Percentiles rank a stretch among this genome's conserved stretches.
phyloP scores from a whole-genome alignment of 352 stramenopile genomes.

The Globisporangium nodosum region DNA sequence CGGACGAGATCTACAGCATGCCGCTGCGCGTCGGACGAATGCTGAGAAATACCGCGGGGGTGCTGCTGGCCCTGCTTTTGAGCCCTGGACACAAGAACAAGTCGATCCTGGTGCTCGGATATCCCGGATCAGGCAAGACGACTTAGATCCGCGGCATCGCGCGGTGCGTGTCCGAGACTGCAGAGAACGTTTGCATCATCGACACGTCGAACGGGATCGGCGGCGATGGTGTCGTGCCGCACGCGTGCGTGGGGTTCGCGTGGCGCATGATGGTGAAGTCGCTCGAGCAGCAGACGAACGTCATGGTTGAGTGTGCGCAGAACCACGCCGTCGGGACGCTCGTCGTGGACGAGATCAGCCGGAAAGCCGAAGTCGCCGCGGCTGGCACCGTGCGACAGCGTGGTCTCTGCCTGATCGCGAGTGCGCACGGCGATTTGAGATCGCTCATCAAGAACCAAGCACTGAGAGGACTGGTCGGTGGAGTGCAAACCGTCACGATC shows the following conservation, averaged over 20 bases:
- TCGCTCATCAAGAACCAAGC: slow-evolving; percentile 82
- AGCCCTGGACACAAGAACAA: slow-evolving; percentile 32
- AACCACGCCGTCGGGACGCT: slow-evolving; percentile 87
- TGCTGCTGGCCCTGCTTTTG: slow-evolving; percentile 67
- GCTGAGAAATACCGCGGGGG: slow-evolving; percentile 46
- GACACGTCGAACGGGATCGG: slow-evolving; percentile 91
- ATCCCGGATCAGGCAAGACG: slow-evolving; percentile 74
- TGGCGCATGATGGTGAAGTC: slow-evolving; percentile 79
- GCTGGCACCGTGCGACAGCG: slow-evolving; percentile 63
- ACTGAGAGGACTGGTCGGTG: slow-evolving; percentile 72
- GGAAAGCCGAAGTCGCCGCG: slow-evolving; percentile 68
- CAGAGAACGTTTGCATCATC: slow-evolving; percentile 80
- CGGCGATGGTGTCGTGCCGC: slow-evolving; percentile 76
- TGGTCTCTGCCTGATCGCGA: slow-evolving; percentile 79
- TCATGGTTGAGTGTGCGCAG: slow-evolving; percentile 90
- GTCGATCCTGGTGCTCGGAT: slow-evolving; percentile 60
- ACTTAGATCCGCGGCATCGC: slow-evolving; percentile 82
- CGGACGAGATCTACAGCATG: slow-evolving; percentile 47
- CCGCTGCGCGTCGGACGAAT: slow-evolving; percentile 74
- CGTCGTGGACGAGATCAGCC: slow-evolving; percentile 88
- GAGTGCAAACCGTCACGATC: slow-evolving; percentile 28
- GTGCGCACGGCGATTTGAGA: slow-evolving; percentile 77
- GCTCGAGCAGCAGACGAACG: slow-evolving; percentile 52
- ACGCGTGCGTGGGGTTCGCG: slow-evolving; percentile 63
- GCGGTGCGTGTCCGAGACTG: slow-evolving; percentile 44